Evolutionary conservation across 1,139 yeast species (phyloP), one percentile per base, ranked within the genome.

Genomic region (Yamadazyma triangularis): DNA sequence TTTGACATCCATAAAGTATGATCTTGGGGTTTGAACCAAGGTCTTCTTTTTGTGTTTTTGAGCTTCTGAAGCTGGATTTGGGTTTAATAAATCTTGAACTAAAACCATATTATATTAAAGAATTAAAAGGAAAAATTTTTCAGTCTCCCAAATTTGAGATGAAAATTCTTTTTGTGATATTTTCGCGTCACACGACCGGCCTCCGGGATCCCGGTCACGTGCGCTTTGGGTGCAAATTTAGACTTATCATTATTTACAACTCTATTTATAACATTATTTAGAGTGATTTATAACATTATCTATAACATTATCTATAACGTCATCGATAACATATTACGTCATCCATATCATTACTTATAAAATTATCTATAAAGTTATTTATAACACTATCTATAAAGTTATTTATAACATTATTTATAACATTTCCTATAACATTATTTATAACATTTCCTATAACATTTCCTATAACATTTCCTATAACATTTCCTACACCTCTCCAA

Each of bases 1-100:
- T 74, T 89, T 89, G 57, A 91, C 97, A 64, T 91, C 98, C 96
- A 91, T 88, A 86, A 91, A 91, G 82, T 77, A 91, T 45, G 97
- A 89, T 79, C 97, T 87, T 73, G 98, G 98, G 49, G 84, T 69
- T 71, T 91, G 96, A 52, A 91, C 98, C 64, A 91, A 85, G 62
- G 85, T 81, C 88, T 91, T 91, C 66, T 89, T 81, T 78, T 91
- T 91, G 86, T 91, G 95, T 75, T 89, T 82, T 72, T 79, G 82
- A 60, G 87, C 89, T 80, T 91, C 98, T 52, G 96, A 70, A 66
- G 89, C 91, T 65, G 95, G 84, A 68, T 84, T 70, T 71, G 98
- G 98, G 93, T 91, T 85, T 71, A 91, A 84, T 57, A 86, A 82
- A 81, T 86, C 95, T 77, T 85, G 93, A 76, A 88, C 95, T 77